phyloP scores from a whole-genome alignment of 108 stramenopile genomes.

The Parietichytrium sp. region DNA sequence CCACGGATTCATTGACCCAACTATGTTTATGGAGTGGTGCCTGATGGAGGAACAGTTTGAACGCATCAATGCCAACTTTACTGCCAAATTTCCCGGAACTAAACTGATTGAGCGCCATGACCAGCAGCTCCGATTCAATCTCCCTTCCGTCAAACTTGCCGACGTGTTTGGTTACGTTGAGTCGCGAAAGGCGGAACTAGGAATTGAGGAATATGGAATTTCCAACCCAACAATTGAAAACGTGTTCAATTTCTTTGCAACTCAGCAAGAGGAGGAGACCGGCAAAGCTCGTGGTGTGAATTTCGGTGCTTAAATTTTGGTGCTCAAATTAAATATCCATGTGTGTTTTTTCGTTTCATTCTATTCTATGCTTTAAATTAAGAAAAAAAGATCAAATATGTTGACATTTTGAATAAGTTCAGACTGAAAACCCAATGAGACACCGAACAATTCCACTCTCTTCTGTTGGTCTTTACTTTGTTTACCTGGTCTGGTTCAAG shows the following conservation, averaged over 20 bases:
- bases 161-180: conserved; percentile 45
- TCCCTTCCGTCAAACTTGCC: conserved; percentile 8
- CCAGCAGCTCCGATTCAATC: not conserved
- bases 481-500: too few species aligned
- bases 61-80: not conserved
- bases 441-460: too few species aligned
- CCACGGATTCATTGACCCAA: not conserved
- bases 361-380: too few species aligned
- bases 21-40: conserved; percentile 39
- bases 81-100: conserved; percentile 36
- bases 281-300: conserved; percentile 40
- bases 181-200: not conserved
- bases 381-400: too few species aligned
- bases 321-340: too few species aligned
- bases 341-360: too few species aligned
- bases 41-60: conserved; percentile 29
- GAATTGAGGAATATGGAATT: conserved; percentile 43
- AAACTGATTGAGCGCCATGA: conserved; percentile 41
- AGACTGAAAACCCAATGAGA: too few species aligned
- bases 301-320: too few species aligned
- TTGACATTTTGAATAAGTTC: too few species aligned
- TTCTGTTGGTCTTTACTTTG: too few species aligned
- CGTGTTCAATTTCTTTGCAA: conserved; percentile 47
- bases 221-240: conserved; percentile 51
- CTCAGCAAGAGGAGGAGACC: conserved; percentile 46